A percentile compares a stretch with the other conserved stretches of the same genome.
These are phyloP conservation scores for Euphrasia arctica DNA, from an alignment of 305 asterid genomes.

Conservation along the genomic window DNA sequence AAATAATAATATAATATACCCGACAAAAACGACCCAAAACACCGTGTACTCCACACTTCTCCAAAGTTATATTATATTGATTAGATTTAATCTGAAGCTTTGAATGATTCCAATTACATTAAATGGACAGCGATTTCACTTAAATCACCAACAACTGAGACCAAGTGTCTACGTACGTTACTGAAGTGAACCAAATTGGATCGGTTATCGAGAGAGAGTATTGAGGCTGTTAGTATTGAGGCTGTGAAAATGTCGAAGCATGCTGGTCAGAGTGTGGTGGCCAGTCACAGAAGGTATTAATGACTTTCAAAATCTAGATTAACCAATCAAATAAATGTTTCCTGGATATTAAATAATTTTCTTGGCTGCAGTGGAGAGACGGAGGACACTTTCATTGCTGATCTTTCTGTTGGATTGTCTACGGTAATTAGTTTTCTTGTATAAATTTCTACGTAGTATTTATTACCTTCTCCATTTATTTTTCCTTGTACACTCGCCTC, in stretches of 20 bases:
- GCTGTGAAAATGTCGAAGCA: constrained; percentile 92
- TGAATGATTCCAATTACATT: no score
- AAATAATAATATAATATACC: no score
- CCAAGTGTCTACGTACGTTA: no score
- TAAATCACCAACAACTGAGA: no score
- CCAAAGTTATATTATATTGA: no score
- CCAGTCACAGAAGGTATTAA: constrained; percentile 83
- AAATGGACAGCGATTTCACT: no score
- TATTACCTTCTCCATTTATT: background rate
- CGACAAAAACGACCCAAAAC: no score
- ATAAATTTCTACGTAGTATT: background rate
- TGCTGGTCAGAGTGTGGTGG: constrained; percentile 97
- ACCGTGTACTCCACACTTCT: no score
- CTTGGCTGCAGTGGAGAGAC: constrained; percentile 61
- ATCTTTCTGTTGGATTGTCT: constrained; percentile 68
- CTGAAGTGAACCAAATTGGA: constrained; percentile 79
- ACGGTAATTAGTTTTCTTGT: constrained; percentile 38
- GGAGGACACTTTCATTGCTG: constrained; percentile 74
- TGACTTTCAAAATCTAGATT: background rate
- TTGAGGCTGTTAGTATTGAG: constrained; percentile 43
- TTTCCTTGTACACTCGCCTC: background rate
- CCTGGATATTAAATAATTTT: background rate
- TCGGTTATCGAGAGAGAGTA: constrained; percentile 63
- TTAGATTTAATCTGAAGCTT: no score
- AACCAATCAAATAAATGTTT: background rate